Percentiles rank a stretch among this genome's conserved stretches.
phyloP scores from a whole-genome alignment of 2,329 filamentous ascomycete species.

The Coniochaeta prunicola region DNA sequence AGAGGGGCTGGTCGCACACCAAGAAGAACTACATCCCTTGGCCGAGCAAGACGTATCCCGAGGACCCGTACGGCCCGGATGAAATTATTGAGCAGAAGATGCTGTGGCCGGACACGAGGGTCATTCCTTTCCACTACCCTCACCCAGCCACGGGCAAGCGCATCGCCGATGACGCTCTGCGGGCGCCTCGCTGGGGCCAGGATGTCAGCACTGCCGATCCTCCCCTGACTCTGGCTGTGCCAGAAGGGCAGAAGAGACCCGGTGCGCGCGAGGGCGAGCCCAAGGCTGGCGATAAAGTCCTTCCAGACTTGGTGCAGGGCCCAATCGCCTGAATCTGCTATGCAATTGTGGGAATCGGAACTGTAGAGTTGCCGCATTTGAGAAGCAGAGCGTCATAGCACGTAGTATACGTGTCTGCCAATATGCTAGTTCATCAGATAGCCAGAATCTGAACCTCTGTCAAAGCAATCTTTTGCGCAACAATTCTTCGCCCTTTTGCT shows the following conservation, averaged over 20 bases:
- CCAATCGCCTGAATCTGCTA: background rate
- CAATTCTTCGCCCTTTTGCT: no score
- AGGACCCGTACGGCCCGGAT: conserved; percentile 43
- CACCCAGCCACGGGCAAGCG: conserved; percentile 41
- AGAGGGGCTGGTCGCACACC: conserved; percentile 45
- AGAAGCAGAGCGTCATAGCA: background rate
- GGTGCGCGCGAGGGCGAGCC: conserved; percentile 21
- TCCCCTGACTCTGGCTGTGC: conserved; percentile 31
- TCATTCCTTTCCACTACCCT: conserved; percentile 45
- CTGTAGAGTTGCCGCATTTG: background rate
- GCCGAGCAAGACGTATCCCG: conserved; percentile 37
- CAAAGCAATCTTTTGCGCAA: background rate
- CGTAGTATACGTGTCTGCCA: background rate
- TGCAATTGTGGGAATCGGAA: background rate
- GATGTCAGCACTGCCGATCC: conserved; percentile 30
- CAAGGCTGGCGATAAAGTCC: conserved; percentile 23
- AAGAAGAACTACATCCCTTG: conserved; percentile 46
- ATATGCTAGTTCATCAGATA: background rate
- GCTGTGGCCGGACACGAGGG: conserved; percentile 49
- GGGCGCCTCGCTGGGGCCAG: conserved; percentile 36
- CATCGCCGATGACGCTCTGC: conserved; percentile 37
- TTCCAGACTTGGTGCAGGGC: conserved; percentile 21
- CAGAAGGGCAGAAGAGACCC: conserved; percentile 25
- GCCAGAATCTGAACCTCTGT: background rate
- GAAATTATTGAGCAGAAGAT: conserved; percentile 45